A percentile compares a stretch with the other conserved stretches of the same genome.
Conservation (phyloP, 2,329 filamentous ascomycete species). For the Aspergillus aculeatus region DNA sequence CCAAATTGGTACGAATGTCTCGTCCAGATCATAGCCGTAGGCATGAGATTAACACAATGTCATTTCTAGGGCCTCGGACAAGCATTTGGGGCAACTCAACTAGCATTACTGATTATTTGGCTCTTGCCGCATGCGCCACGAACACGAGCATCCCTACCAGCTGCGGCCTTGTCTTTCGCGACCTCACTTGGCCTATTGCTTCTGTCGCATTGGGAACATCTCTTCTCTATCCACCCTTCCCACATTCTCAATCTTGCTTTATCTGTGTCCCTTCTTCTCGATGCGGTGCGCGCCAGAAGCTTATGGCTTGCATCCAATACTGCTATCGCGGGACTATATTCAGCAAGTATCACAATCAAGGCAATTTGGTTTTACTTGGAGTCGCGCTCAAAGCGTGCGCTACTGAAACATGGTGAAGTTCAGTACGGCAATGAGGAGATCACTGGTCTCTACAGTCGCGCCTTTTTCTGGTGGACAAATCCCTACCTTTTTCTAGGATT, state of each 20-base stretch:
- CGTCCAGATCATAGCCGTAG: too few relatives aligned
- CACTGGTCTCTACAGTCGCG: background rate
- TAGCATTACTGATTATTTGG: background rate
- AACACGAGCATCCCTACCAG: background rate
- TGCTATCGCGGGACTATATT: background rate
- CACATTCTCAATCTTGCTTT: constrained; percentile 3
- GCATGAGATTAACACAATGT: too few relatives aligned
- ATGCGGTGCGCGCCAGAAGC: constrained; percentile 4
- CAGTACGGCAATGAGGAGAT: constrained; percentile 5
- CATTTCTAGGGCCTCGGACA: background rate
- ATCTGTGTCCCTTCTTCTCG: constrained; percentile 1
- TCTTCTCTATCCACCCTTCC: constrained; percentile 2
- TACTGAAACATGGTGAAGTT: background rate
- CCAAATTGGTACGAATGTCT: background rate
- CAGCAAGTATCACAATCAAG: constrained; percentile 1
- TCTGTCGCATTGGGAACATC: constrained; percentile 8
- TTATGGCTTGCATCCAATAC: constrained; percentile 2
- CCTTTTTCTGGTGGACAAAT: constrained; percentile 14
- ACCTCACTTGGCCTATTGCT: constrained; percentile 1
- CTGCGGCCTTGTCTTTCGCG: background rate
- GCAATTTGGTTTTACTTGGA: constrained; percentile 2
- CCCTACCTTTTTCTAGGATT: constrained; percentile 3
- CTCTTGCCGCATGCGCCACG: constrained; percentile 1
- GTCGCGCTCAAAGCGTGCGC: background rate
- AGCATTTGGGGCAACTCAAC: background rate